Base-by-base conservation (phyloP, 192 early-diverging fungal species). In the Coemansia sp. region DNA sequence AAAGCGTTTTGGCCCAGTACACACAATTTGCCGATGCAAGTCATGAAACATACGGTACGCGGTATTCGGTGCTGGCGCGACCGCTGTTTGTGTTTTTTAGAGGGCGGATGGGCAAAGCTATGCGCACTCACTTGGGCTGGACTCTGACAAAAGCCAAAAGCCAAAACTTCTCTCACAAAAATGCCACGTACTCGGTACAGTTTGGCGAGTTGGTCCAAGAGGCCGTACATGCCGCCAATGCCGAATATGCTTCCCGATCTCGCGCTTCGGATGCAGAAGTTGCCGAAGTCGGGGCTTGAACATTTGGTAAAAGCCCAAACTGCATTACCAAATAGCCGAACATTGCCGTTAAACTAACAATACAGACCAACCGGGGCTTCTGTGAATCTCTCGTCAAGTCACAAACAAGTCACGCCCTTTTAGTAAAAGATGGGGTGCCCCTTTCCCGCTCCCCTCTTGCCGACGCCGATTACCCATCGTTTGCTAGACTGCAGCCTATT, bases 31-130 rank as follows among this genome's bases (percentile, higher is more conserved):
- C 66, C 19, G 71, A 74, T 47, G 21, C 63, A 9, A 70, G 65
- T 43, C 75, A 78, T 50, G 5, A 29, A 2, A 45, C 56, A 10
- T 47, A 66, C 19, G 69, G 60, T 0, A 50, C 68, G n/a, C 67
- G 72, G n/a, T 73, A 74, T 60, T 74, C 75, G 11, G 56, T 74
- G 11, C 60, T 82, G 2, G 68, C 53, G 3, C 75, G 75, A 10
- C 71, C 80, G 43, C 60, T 82, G 29, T 65, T 50, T 55, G 69
- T 65, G 17, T 50, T 82, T 14, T 82, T 82, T 29, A 7, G 12
- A 2, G 80, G 80, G 11, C 61, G 67, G 50, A 70, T 60, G 60
- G 75, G 67, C 50, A 54, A 51, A 8, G 61, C 72, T 11, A 56
- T 82, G 19, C 62, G 75, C 10, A 25, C 59, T 1, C 59, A 58